Base-by-base conservation (phyloP, 306 rosid species). In the Hippophae tibetana region DNA sequence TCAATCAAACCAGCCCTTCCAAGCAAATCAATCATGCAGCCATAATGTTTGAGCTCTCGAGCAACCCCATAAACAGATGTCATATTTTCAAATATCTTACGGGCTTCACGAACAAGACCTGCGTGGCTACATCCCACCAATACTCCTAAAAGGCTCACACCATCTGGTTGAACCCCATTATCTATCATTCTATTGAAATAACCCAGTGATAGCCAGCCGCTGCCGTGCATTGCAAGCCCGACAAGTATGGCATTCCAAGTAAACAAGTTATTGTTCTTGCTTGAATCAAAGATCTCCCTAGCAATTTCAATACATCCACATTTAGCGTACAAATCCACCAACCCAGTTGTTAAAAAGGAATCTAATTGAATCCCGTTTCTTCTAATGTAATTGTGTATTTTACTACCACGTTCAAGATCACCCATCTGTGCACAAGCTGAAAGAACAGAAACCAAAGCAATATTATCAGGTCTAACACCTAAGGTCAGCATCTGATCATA, bases 181-280 rank as follows among this genome's bases (percentile, higher is more conserved):
- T 46, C 58, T 53, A 67, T 58, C 96, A 85, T 82, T 63, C 80
- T 75, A 12, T 58, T 71, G 43, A 85, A 88, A 50, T 74, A 76
- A 0, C 59, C 63, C 10, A 88, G 14, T 59, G 74, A 70, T 43
- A 61, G 27, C 7, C 61, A 60, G 42, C 88, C 84, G 1, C 73
- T 72, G 10, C 96, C 96, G 23, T 88, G 90, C 78, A 80, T 78
- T 57, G 90, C 89, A 40, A 80, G 77, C 27, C 96, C 94, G 61
- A 67, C 86, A 49, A 85, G 83, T 86, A 88, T 82, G 48, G 96
- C 88, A 70, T 88, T 88, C 94, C 94, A 88, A 0, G 90, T 77
- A 55, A 69, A 78, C 56, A 88, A 71, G n/a, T 75, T 62, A 72
- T 81, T 85, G 13, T 71, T 66, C 0, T 6, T 12, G 55, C 82